These are phyloP conservation scores for Peniophora sp. DNA, from an alignment of 1,284 basidiomycete species.

Conservation along the genomic window DNA sequence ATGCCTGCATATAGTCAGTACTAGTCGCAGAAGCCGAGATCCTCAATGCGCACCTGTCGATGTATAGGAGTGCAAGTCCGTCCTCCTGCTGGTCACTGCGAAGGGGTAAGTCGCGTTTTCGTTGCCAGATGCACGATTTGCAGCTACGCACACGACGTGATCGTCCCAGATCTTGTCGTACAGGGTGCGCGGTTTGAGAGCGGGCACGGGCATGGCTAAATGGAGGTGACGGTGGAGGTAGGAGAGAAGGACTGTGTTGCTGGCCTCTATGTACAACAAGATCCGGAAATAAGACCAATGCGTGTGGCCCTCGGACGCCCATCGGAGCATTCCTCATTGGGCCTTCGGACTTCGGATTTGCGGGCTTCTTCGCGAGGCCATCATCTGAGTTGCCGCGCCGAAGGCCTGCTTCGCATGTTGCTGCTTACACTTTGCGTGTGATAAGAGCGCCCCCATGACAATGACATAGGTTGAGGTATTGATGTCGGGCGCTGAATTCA, in stretches of 20 bases:
- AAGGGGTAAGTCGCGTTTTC: not conserved
- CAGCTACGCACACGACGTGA: constrained; percentile 72
- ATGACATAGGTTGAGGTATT: no score
- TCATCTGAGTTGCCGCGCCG: no score
- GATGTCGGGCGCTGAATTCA: no score
- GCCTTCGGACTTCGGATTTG: no score
- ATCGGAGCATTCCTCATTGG: no score
- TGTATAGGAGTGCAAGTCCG: constrained; percentile 86
- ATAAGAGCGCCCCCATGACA: no score
- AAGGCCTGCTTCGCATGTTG: no score
- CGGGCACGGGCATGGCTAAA: constrained; percentile 44
- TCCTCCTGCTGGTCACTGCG: constrained; percentile 68
- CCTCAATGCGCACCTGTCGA: constrained; percentile 67
- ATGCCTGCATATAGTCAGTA: constrained; percentile 47
- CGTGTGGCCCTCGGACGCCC: not conserved
- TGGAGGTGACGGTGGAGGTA: not conserved
- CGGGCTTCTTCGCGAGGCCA: no score
- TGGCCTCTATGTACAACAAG: no score
- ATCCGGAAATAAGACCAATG: not conserved
- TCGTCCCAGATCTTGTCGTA: constrained; percentile 98
- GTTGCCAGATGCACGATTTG: not conserved
- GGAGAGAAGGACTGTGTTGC: not conserved
- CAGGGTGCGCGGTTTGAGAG: constrained; percentile 67
- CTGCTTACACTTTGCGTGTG: no score
- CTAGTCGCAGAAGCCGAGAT: constrained; percentile 4